Evolutionary conservation across 106 monocot genomes (phyloP).

Genomic region (Platanthera zijinensis): DNA sequence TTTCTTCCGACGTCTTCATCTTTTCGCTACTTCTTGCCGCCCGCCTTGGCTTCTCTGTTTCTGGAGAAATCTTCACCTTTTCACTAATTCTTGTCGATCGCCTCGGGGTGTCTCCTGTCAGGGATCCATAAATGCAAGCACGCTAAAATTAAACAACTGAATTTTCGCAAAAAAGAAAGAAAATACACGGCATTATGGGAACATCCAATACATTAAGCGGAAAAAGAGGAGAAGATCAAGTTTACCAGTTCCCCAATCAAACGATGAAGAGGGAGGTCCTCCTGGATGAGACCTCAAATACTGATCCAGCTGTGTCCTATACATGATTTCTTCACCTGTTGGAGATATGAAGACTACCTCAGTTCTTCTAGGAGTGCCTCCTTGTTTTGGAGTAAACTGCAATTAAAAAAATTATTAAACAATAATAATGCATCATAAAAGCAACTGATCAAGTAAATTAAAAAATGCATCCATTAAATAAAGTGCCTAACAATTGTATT

Average conservation of each 20-base stretch:
- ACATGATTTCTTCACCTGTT: slow-evolving; percentile 81
- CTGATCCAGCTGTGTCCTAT: slow-evolving; percentile 52
- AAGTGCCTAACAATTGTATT: too few relatives aligned
- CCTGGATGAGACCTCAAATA: slow-evolving; percentile 57
- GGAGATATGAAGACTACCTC: slow-evolving; percentile 51
- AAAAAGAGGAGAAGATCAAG: slow-evolving; percentile 3
- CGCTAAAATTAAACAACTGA: background rate
- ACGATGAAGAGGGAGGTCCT: slow-evolving; percentile 43
- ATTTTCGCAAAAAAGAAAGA: background rate
- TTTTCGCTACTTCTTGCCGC: slow-evolving; percentile 4
- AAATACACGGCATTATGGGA: background rate
- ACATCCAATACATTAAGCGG: background rate
- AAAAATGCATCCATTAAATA: background rate
- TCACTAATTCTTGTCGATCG: slow-evolving; percentile 1
- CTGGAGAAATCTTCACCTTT: background rate
- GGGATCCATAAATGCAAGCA: background rate
- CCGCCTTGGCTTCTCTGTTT: background rate
- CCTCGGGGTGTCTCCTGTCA: background rate
- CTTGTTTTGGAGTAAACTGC: slow-evolving; percentile 47
- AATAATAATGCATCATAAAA: background rate
- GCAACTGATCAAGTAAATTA: background rate
- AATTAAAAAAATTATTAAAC: background rate
- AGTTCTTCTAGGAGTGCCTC: slow-evolving; percentile 37
- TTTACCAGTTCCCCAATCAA: slow-evolving; percentile 78
- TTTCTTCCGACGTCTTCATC: background rate